phyloP scores from a whole-genome alignment of 1,284 basidiomycete genomes.

The Pascua guehoae region DNA sequence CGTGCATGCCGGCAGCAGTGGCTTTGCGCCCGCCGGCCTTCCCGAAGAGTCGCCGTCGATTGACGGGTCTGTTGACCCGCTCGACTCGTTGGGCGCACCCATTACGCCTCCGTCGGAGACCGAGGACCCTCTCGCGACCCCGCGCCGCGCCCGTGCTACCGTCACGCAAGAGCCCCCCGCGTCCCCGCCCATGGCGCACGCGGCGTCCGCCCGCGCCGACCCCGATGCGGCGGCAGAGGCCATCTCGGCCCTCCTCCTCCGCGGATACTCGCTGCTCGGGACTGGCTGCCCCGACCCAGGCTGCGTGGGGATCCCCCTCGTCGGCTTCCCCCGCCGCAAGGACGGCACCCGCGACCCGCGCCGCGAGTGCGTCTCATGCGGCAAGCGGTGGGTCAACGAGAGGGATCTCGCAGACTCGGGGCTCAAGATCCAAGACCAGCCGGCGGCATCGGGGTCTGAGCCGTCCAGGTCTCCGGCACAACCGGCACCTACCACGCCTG shows the following conservation, averaged over 20 bases:
- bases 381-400: conserved; percentile 35
- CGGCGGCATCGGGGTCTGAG: neutral
- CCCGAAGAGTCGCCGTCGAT: too few relatives aligned
- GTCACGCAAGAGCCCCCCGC: neutral
- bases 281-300: conserved; percentile 36
- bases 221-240: conserved; percentile 32
- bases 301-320: conserved; percentile 44
- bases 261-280: conserved; percentile 44
- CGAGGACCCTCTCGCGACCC: neutral
- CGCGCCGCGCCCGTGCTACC: neutral
- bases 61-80: too few relatives aligned
- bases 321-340: conserved; percentile 39
- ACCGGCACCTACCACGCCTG: neutral
- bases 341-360: conserved; percentile 33
- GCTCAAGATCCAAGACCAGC: neutral
- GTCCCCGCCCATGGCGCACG: conserved; percentile 5
- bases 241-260: conserved; percentile 41
- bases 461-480: neutral
- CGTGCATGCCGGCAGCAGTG: neutral
- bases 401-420: conserved; percentile 13
- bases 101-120: neutral
- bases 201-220: conserved; percentile 8
- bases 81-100: too few relatives aligned
- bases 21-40: too few relatives aligned
- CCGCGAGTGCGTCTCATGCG: conserved; percentile 40